Conservation (phyloP, 2,329 filamentous ascomycete genomes). For the Ophiostoma pallidulum region DNA sequence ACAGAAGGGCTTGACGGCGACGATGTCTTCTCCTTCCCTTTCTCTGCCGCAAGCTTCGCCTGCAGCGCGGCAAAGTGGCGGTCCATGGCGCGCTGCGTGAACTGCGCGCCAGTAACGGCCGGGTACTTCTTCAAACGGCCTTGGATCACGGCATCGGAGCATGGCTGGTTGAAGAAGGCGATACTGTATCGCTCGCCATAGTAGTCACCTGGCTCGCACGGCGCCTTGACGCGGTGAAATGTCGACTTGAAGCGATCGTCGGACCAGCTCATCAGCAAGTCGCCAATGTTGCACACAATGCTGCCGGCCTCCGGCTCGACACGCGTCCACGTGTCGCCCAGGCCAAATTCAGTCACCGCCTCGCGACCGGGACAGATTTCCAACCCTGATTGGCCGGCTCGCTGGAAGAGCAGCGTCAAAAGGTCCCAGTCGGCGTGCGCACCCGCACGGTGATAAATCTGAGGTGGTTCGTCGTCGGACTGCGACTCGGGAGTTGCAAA, state of each 20-base stretch:
- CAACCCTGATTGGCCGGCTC: constrained; percentile 48
- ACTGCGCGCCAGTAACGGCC: constrained; percentile 49
- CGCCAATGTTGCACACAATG: constrained; percentile 57
- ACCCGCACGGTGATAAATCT: constrained; percentile 49
- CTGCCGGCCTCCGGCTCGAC: constrained; percentile 44
- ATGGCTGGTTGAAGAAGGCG: constrained; percentile 51
- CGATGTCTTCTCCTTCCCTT: constrained; percentile 4
- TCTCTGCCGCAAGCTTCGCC: constrained; percentile 14
- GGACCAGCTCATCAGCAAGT: constrained; percentile 57
- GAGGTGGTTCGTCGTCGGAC: constrained; percentile 28
- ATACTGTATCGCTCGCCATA: constrained; percentile 55
- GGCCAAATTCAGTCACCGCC: constrained; percentile 47
- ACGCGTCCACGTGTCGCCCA: constrained; percentile 53
- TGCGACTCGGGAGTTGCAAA: constrained; percentile 14
- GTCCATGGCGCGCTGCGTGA: constrained; percentile 31
- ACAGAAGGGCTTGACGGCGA: neutral
- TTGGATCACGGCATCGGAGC: constrained; percentile 47
- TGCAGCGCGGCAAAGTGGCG: constrained; percentile 19
- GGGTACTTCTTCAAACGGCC: constrained; percentile 54
- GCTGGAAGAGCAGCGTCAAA: constrained; percentile 54
- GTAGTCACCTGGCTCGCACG: constrained; percentile 41
- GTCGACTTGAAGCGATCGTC: constrained; percentile 60
- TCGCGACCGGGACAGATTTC: constrained; percentile 58
- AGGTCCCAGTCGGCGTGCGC: constrained; percentile 54
- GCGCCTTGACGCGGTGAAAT: constrained; percentile 55